Conservation (phyloP, 163 green algal genomes). For the Volvox carteri region DNA sequence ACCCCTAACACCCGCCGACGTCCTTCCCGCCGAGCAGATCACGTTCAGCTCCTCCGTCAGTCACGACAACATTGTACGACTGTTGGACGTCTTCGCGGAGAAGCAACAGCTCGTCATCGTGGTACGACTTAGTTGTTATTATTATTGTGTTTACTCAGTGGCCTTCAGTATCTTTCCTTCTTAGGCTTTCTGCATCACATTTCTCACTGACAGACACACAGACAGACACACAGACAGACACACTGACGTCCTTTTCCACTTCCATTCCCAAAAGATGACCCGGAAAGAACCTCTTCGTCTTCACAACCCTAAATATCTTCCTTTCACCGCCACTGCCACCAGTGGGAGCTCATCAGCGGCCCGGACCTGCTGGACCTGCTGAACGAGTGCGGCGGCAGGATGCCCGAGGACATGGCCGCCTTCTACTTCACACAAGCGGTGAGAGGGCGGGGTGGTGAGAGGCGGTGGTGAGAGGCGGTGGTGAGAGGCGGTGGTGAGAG, state of each 20-base stretch:
- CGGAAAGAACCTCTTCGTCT: too few species aligned
- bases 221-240: too few species aligned
- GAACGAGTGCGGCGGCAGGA: conserved; percentile 74
- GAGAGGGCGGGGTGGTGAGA: neutral
- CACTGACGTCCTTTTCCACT: too few species aligned
- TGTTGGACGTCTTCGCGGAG: conserved; percentile 89
- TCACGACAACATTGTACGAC: conserved; percentile 85
- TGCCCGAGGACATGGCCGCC: conserved; percentile 74
- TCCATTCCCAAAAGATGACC: too few species aligned
- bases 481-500: neutral
- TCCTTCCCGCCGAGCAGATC: conserved; percentile 45
- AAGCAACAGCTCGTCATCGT: conserved; percentile 82
- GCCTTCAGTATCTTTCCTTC: too few species aligned
- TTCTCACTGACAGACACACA: too few species aligned
- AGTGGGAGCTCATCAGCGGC: conserved; percentile 88
- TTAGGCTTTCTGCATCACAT: too few species aligned
- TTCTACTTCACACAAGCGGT: conserved; percentile 81
- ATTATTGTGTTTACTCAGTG: too few species aligned
- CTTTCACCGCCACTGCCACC: conserved; percentile 11
- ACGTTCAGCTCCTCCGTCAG: conserved; percentile 36
- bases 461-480: neutral
- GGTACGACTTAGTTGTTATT: too few species aligned
- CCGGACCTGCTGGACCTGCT: conserved; percentile 89
- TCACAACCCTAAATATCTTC: neutral
- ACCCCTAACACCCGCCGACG: too few species aligned